phyloP scores from a whole-genome alignment of 2,329 filamentous ascomycete species.

The Epichloe gansuensis region DNA sequence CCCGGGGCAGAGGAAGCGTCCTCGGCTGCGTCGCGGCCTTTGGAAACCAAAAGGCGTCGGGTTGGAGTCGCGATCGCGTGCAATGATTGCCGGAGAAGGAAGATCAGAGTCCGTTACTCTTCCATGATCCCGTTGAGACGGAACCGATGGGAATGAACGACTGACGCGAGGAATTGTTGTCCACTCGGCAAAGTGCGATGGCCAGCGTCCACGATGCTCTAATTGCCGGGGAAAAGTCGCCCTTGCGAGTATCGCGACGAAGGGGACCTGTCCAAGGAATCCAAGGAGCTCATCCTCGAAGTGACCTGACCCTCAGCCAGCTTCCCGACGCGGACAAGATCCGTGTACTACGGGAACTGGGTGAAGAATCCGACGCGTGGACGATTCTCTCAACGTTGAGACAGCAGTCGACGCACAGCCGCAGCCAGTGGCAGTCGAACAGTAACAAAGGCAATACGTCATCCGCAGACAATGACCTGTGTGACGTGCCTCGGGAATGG shows the following conservation, averaged over 20 bases:
- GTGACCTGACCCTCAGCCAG: constrained; percentile 13
- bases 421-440: not conserved
- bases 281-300: constrained; percentile 10
- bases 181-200: constrained; percentile 9
- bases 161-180: not conserved
- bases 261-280: constrained; percentile 2
- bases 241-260: constrained; percentile 12
- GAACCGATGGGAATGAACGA: not conserved
- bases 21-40: not conserved
- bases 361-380: constrained; percentile 11
- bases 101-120: constrained; percentile 12
- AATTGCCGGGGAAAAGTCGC: constrained; percentile 9
- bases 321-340: constrained; percentile 10
- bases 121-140: not conserved
- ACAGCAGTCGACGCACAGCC: not conserved
- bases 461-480: not conserved
- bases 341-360: constrained; percentile 11
- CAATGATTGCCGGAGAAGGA: constrained; percentile 13
- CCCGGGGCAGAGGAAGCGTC: not conserved
- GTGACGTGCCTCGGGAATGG: constrained; percentile 12
- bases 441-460: no score
- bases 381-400: constrained; percentile 12
- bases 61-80: constrained; percentile 15
- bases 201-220: constrained; percentile 10
- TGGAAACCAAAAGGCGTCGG: constrained; percentile 11